Conservation (phyloP, 2,329 filamentous ascomycete genomes). For the Chaetomium sp. region DNA sequence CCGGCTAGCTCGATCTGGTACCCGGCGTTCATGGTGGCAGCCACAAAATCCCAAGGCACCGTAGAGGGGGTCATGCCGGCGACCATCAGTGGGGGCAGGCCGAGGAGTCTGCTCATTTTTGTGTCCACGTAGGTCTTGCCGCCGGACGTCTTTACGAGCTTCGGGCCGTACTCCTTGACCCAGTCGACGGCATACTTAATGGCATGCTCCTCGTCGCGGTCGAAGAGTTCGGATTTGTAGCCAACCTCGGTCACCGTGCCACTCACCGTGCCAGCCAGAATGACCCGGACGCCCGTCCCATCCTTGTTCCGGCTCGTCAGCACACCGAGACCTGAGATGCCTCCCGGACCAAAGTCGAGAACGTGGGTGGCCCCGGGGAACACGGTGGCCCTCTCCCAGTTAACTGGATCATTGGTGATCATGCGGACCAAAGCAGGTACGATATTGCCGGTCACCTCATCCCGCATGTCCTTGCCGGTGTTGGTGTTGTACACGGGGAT, state of each 20-base stretch:
- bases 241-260: constrained; percentile 86
- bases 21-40: constrained; percentile 89
- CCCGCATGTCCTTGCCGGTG: constrained; percentile 76
- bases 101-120: constrained; percentile 85
- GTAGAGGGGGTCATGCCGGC: constrained; percentile 92
- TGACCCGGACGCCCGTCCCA: constrained; percentile 92
- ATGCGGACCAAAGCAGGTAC: constrained; percentile 82
- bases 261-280: constrained; percentile 87
- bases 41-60: constrained; percentile 85
- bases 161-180: constrained; percentile 96
- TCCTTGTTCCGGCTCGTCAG: constrained; percentile 99
- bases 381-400: constrained; percentile 92
- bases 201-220: constrained; percentile 89
- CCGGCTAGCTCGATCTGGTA: constrained; percentile 88
- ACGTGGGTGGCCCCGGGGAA: constrained; percentile 91
- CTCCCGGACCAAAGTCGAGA: constrained; percentile 92
- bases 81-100: constrained; percentile 80
- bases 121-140: constrained; percentile 93
- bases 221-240: constrained; percentile 96
- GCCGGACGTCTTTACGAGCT: constrained; percentile 78
- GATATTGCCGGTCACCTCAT: constrained; percentile 65
- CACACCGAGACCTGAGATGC: constrained; percentile 91
- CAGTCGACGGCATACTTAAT: constrained; percentile 94
- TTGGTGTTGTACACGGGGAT: constrained; percentile 89
- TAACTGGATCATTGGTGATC: constrained; percentile 88